Evolutionary conservation across 768 basidiomycete genomes (phyloP), one percentile per base, ranked within the genome.

Genomic region (Tricholoma furcatifolium): DNA sequence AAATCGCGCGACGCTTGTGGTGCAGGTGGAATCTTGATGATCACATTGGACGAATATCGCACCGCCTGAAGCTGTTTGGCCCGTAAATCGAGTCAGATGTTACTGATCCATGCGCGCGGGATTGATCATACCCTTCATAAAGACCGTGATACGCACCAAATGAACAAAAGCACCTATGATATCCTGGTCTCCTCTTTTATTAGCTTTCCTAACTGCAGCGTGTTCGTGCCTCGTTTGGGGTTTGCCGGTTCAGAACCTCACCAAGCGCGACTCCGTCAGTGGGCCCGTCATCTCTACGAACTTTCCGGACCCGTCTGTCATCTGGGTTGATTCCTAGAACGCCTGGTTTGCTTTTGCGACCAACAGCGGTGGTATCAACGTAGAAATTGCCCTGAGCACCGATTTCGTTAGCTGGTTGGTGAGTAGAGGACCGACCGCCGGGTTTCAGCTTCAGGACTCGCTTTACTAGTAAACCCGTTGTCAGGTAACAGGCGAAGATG

Each of bases 261-360:
- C 53, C 17, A 54, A 43, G 21, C 51, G 56, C 36, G 56, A 57
- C 21, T 53, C 52, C 24, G 38, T 57, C 20, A 45, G 32, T 30
- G 53, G 56, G 6, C 51, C 56, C 24, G 53, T 54, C n/a, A 54
- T 57, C 18, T 34, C 40, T 1, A 47, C 14, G 21, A 54, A 57
- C 39, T 57, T 57, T 43, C 56, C 56, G 2, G 56, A 57, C 21
- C 56, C 56, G 5, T 57, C 56, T 10, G 24, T 57, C 9, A 36
- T 57, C 20, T 54, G 49, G 52, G 56, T 57, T 2, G n/a, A 41
- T 6, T 57, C 56, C 14, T 52, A 57, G 17, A 35, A 48, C 17
- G 47, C 52, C 21, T 57, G 56, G 56, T 57, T 57, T 8, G 56
- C 56, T 12, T 57, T 57, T 31, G 56, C 56, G 23, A 57, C 56